These are phyloP conservation scores for Auricularia heimuer DNA, from an alignment of 768 basidiomycete species.

Conservation along the genomic window DNA sequence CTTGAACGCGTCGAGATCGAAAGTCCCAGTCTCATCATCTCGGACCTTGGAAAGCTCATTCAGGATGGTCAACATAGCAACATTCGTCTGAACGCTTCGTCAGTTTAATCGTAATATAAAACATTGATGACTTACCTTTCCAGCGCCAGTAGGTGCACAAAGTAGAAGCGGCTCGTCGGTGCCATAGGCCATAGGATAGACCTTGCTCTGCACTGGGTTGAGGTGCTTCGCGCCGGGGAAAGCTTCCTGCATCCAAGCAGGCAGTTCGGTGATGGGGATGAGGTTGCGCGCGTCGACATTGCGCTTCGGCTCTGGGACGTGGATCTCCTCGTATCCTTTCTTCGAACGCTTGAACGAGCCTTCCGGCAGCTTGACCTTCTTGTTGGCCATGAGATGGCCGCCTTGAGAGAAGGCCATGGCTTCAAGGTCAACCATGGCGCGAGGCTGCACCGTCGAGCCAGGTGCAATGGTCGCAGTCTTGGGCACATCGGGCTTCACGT, in stretches of 20 bases:
- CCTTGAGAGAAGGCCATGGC: conserved; percentile 95
- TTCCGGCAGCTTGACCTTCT: conserved; percentile 94
- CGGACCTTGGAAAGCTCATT: conserved; percentile 84
- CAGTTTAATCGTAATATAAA: too few relatives aligned
- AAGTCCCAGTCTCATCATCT: conserved; percentile 66
- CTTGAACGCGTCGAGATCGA: conserved; percentile 88
- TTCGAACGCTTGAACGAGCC: conserved; percentile 94
- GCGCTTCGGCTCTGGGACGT: conserved; percentile 88
- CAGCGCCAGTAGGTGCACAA: conserved; percentile 97
- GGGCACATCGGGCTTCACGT: conserved; percentile 42
- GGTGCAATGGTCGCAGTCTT: conserved; percentile 82
- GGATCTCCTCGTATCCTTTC: conserved; percentile 97
- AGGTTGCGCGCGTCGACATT: conserved; percentile 51
- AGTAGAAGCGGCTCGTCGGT: conserved; percentile 91
- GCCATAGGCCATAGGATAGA: conserved; percentile 88
- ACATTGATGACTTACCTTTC: conserved; percentile 56
- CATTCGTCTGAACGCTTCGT: conserved; percentile 66
- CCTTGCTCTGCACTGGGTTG: conserved; percentile 88
- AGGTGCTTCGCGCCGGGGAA: conserved; percentile 70
- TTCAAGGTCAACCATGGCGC: conserved; percentile 79
- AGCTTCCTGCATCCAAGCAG: conserved; percentile 79
- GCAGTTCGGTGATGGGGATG: conserved; percentile 63
- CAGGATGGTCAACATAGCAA: conserved; percentile 90
- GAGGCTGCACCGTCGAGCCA: conserved; percentile 79
- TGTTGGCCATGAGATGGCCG: conserved; percentile 96